Percentiles rank a stretch among this genome's conserved stretches.
phyloP scores from a whole-genome alignment of 805 yeast species.

The Starmerella asiatica region DNA sequence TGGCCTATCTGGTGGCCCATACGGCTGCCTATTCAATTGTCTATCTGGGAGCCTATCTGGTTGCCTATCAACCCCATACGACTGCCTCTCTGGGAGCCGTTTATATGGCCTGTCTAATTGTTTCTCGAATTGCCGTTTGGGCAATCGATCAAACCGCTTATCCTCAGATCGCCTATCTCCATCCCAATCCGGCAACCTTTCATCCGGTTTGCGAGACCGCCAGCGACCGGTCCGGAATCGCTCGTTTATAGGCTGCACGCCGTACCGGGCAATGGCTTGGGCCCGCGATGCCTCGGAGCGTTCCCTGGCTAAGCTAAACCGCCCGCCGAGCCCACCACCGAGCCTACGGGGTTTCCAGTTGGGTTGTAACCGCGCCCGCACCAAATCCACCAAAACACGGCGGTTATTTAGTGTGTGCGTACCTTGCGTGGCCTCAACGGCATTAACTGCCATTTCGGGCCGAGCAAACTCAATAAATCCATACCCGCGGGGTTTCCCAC shows the following conservation, averaged over 20 bases:
- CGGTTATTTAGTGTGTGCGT: slow-evolving; percentile 40
- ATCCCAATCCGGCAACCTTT: no score
- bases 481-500: slow-evolving; percentile 43
- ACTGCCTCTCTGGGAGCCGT: no score
- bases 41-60: no score
- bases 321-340: slow-evolving; percentile 90
- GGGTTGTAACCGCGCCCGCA: slow-evolving; percentile 29
- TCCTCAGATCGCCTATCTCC: no score
- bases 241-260: background rate
- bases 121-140: no score
- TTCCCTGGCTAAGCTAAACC: slow-evolving; percentile 9
- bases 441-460: slow-evolving; percentile 46
- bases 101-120: no score
- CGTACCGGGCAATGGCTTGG: slow-evolving; percentile 3
- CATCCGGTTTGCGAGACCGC: no score
- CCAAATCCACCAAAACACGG: slow-evolving; percentile 33
- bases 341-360: slow-evolving; percentile 34
- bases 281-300: slow-evolving; percentile 9
- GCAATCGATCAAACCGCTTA: no score
- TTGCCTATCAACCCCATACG: no score
- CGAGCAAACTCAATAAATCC: slow-evolving; percentile 63
- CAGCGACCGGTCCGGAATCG: no score
- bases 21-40: no score
- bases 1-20: no score
- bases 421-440: slow-evolving; percentile 43